phyloP scores from a whole-genome alignment of 2,329 filamentous ascomycete genomes.

The Pseudopyricularia cyperi region DNA sequence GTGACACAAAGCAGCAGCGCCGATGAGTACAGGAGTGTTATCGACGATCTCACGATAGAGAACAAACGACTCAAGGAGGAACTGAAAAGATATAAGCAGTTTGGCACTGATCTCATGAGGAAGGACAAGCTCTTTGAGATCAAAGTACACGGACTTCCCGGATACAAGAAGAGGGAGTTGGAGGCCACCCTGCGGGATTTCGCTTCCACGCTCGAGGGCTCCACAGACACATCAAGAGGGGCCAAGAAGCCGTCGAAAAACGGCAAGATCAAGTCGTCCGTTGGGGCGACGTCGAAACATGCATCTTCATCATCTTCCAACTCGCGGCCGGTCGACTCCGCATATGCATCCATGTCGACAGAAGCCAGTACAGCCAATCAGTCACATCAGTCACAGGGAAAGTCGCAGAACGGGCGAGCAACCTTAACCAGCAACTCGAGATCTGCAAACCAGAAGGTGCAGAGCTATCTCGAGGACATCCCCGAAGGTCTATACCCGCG shows the following conservation, averaged over 20 bases:
- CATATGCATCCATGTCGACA: conserved; percentile 55
- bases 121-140: conserved; percentile 76
- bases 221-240: conserved; percentile 26
- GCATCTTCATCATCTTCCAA: conserved; percentile 40
- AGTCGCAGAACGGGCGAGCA: background rate
- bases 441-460: conserved; percentile 46
- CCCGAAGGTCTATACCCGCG: conserved; percentile 55
- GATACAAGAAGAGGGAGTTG: conserved; percentile 62
- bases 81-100: conserved; percentile 56
- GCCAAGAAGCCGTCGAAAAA: conserved; percentile 25
- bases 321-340: conserved; percentile 43
- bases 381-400: conserved; percentile 8
- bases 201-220: conserved; percentile 46
- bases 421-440: conserved; percentile 13
- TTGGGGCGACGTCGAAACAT: conserved; percentile 34
- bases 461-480: conserved; percentile 60
- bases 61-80: conserved; percentile 68
- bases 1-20: conserved; percentile 44
- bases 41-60: conserved; percentile 75
- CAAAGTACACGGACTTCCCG: conserved; percentile 60
- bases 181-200: conserved; percentile 63
- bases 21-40: conserved; percentile 69
- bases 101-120: conserved; percentile 51
- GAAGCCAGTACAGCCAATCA: conserved; percentile 31
- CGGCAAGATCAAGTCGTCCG: conserved; percentile 25